Evolutionary conservation across 2,329 filamentous ascomycete genomes (phyloP).

Genomic region (Byssochlamys sp.): DNA sequence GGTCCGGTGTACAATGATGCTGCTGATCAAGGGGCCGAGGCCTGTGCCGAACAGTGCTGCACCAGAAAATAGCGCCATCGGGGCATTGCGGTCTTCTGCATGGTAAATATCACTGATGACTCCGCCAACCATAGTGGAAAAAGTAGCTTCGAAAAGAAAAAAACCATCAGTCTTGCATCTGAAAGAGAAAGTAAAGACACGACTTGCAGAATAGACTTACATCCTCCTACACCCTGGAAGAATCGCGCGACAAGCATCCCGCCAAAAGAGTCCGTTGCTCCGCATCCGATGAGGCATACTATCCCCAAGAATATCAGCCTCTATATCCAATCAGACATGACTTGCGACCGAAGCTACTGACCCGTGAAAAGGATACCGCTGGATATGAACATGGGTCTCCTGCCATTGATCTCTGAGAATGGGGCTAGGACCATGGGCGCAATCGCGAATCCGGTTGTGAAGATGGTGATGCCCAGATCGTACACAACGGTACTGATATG

Average conservation of each 20-base stretch:
- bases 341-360: constrained; percentile 30
- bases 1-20: constrained; percentile 57
- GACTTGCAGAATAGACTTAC: constrained; percentile 38
- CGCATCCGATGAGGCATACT: constrained; percentile 61
- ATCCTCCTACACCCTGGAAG: constrained; percentile 66
- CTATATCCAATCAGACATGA: not conserved
- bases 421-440: constrained; percentile 61
- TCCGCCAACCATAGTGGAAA: constrained; percentile 85
- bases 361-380: constrained; percentile 62
- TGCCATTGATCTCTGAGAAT: not conserved
- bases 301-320: constrained; percentile 4
- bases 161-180: not conserved
- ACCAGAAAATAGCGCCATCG: constrained; percentile 83
- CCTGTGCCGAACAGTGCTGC: constrained; percentile 70
- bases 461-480: constrained; percentile 69
- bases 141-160: constrained; percentile 39
- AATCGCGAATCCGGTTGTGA: constrained; percentile 69
- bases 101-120: constrained; percentile 81
- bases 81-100: constrained; percentile 68
- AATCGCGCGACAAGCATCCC: constrained; percentile 70
- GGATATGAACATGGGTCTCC: constrained; percentile 65
- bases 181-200: not conserved
- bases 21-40: constrained; percentile 61
- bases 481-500: constrained; percentile 55
- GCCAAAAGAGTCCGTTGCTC: constrained; percentile 56